Percentiles rank a stretch among this genome's conserved stretches.
These are phyloP conservation scores for Solanum ossicruentum DNA, from an alignment of 257 asterid species.

Conservation along the genomic window DNA sequence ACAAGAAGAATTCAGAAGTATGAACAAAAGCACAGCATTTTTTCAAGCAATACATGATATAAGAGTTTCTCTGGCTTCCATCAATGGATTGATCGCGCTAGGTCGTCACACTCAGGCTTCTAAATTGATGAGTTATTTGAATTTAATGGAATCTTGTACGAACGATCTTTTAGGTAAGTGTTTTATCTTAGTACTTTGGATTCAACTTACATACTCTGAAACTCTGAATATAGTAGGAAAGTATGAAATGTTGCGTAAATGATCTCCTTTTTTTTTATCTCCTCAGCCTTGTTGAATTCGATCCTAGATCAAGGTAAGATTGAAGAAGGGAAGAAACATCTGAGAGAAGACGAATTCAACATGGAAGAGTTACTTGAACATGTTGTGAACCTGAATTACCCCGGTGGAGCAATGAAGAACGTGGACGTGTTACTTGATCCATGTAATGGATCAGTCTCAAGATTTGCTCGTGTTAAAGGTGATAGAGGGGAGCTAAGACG, in stretches of 20 bases:
- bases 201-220: background rate
- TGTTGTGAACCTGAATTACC: constrained; percentile 50
- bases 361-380: constrained; percentile 46
- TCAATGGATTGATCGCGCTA: constrained; percentile 33
- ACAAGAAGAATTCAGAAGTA: constrained; percentile 55
- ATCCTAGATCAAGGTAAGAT: constrained; percentile 62
- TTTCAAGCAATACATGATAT: constrained; percentile 71
- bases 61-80: constrained; percentile 53
- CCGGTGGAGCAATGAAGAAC: constrained; percentile 46
- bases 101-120: constrained; percentile 23
- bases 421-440: constrained; percentile 64
- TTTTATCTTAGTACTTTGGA: background rate
- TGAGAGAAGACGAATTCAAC: constrained; percentile 51
- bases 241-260: background rate
- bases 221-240: background rate
- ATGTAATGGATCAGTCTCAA: constrained; percentile 33
- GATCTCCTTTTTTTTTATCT: background rate
- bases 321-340: constrained; percentile 49
- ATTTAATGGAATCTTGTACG: constrained; percentile 30
- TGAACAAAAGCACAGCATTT: constrained; percentile 54
- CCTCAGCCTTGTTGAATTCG: constrained; percentile 42
- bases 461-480: constrained; percentile 31
- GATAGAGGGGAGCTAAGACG: constrained; percentile 58
- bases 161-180: constrained; percentile 39
- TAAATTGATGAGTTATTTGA: constrained; percentile 19